Evolutionary conservation across 73 alveolate genomes (phyloP), one percentile per base, ranked within the genome.

Genomic region (Tetrahymena borealis): DNA sequence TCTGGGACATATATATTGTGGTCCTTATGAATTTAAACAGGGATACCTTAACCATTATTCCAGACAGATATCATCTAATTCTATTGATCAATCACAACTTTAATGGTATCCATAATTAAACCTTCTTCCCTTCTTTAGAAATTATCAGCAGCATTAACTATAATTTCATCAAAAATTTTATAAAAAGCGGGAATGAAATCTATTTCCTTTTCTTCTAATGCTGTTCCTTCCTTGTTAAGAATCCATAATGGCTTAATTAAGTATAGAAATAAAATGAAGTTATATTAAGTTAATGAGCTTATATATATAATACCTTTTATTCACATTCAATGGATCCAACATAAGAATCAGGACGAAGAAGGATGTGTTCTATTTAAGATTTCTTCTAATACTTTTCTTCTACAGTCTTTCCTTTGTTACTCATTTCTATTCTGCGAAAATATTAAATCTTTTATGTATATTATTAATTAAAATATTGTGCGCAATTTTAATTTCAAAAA

Each of bases 91-190:
- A 98, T 99, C 94, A 97, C 96, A 79, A 99, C 97, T 91, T 94
- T 93, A 91, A 96, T 96, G 99, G 97, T 98, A 24, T 96, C 92
- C 43, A 94, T 91, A 97, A 35, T 0, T 15, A 13, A 18, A 10
- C 85, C 85, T 24, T 60, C 85, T 60, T 60, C 11, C n/a, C 98
- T 99, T 77, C 99, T 96, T 42, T 98, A 98, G 93, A 40, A 98
- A 96, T 99, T 99, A 96, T 99, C 99, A 0, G 99, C 99, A 1
- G 99, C 99, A 93, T 99, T 99, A 36, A 99, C 99, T 16, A 99
- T 92, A 79, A 99, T 98, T 94, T 99, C 99, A 93, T 98, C 99
- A 79, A 97, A 96, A 24, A 97, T 97, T 94, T 98, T 98, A 97
- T 96, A 98, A 78, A 98, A 98, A 0, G 99, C 99, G 0, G 99